Evolutionary conservation across 129 eudicot genomes (phyloP).

Genomic region (Solidago caesia): DNA sequence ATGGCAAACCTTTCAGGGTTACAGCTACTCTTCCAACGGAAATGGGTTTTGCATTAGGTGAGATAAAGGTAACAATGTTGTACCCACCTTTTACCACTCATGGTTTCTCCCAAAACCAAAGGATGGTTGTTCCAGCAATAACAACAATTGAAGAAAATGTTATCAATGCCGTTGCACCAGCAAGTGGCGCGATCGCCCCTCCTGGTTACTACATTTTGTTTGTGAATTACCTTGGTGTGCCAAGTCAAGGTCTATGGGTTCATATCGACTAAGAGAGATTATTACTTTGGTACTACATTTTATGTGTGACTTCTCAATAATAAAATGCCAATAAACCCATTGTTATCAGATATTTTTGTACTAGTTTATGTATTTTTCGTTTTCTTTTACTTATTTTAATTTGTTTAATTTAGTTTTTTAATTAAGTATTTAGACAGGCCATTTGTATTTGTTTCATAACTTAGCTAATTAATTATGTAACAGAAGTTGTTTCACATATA

Average conservation of each 20-base stretch:
- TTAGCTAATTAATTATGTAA: background rate
- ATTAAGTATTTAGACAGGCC: background rate
- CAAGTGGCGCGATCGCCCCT: slow-evolving; percentile 26
- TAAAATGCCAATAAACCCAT: slow-evolving; percentile 5
- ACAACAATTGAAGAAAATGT: background rate
- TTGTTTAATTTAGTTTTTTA: background rate
- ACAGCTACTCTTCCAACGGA: slow-evolving; percentile 5
- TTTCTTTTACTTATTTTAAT: background rate
- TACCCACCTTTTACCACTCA: slow-evolving; percentile 87
- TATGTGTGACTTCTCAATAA: slow-evolving; percentile 15
- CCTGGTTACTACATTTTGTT: slow-evolving; percentile 80
- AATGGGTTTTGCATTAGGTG: background rate
- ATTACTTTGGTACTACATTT: background rate
- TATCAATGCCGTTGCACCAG: slow-evolving; percentile 29
- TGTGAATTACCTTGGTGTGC: slow-evolving; percentile 54
- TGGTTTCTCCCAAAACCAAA: slow-evolving; percentile 67
- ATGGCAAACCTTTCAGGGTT: slow-evolving; percentile 40
- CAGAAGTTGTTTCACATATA: background rate
- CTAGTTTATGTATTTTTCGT: background rate
- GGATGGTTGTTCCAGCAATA: slow-evolving; percentile 39
- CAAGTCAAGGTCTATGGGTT: slow-evolving; percentile 69
- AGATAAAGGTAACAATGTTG: slow-evolving; percentile 55
- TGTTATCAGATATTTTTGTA: background rate
- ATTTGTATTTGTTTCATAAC: background rate
- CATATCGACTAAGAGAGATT: slow-evolving; percentile 26